Conservation (phyloP, 495 filamentous ascomycete species). For the Neurospora discreta region DNA sequence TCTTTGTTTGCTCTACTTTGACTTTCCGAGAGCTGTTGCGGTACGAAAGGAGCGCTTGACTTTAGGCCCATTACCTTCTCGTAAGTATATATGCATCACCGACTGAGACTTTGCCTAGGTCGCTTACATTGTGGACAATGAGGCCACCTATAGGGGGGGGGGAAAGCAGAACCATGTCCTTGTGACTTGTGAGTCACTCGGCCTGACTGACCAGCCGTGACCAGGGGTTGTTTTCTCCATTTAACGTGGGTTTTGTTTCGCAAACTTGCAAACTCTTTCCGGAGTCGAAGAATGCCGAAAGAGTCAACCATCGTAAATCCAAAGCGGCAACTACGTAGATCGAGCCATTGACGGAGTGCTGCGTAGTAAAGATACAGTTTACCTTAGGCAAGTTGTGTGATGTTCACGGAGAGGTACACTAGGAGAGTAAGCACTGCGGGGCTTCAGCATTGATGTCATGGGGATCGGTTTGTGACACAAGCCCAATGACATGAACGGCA, state of each 20-base stretch:
- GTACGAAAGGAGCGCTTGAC: no score
- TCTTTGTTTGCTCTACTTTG: background rate
- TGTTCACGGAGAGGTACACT: background rate
- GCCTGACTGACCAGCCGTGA: background rate
- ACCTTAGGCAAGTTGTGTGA: background rate
- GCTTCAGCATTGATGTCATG: background rate
- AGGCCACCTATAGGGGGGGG: background rate
- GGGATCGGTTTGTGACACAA: background rate
- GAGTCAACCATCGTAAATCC: background rate
- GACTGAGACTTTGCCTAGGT: no score
- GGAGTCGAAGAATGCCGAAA: background rate
- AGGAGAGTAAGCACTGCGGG: background rate
- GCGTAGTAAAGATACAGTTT: background rate
- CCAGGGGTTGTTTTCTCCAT: background rate
- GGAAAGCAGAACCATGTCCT: background rate
- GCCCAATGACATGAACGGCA: no score
- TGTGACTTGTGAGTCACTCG: background rate
- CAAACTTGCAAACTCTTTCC: background rate
- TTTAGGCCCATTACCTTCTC: no score
- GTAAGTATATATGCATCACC: no score
- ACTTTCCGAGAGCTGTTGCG: no score
- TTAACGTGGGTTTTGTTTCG: background rate
- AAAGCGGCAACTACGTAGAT: background rate
- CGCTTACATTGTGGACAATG: no score
- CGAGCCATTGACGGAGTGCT: background rate